These are phyloP conservation scores for Escallonia rubra DNA, from an alignment of 129 eudicot species.

Conservation along the genomic window DNA sequence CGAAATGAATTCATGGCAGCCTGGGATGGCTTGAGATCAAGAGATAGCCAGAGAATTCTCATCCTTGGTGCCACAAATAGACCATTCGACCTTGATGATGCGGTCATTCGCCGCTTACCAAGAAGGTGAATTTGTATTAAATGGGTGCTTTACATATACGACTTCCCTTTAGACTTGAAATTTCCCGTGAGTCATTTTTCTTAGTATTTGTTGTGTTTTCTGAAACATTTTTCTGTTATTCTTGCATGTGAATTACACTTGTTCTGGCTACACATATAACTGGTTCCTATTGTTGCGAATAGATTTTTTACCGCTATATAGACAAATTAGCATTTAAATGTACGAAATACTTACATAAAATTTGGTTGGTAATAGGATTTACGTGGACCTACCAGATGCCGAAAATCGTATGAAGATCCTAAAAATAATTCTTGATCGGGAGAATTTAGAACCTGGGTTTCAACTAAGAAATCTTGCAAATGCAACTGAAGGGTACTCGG, in stretches of 20 bases:
- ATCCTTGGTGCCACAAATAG: slow-evolving; percentile 97
- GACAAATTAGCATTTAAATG: no score
- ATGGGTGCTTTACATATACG: not conserved
- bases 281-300: no score
- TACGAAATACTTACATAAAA: no score
- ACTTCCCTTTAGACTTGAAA: not conserved
- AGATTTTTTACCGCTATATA: no score
- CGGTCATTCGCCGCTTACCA: slow-evolving; percentile 94
- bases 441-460: slow-evolving; percentile 60
- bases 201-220: not conserved
- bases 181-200: not conserved
- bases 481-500: slow-evolving; percentile 93
- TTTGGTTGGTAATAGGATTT: slow-evolving; percentile 49
- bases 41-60: slow-evolving; percentile 93
- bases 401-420: slow-evolving; percentile 78
- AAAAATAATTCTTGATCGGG: slow-evolving; percentile 83
- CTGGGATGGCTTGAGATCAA: slow-evolving; percentile 98
- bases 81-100: slow-evolving; percentile 99
- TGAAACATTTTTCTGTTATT: not conserved
- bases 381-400: slow-evolving; percentile 94
- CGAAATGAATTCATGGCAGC: slow-evolving; percentile 99
- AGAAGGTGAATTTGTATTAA: slow-evolving; percentile 50
- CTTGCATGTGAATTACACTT: no score
- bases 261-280: no score
- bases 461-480: slow-evolving; percentile 72